Conservation (phyloP, 2,329 filamentous ascomycete genomes). For the Conoideocrella luteorostrata region DNA sequence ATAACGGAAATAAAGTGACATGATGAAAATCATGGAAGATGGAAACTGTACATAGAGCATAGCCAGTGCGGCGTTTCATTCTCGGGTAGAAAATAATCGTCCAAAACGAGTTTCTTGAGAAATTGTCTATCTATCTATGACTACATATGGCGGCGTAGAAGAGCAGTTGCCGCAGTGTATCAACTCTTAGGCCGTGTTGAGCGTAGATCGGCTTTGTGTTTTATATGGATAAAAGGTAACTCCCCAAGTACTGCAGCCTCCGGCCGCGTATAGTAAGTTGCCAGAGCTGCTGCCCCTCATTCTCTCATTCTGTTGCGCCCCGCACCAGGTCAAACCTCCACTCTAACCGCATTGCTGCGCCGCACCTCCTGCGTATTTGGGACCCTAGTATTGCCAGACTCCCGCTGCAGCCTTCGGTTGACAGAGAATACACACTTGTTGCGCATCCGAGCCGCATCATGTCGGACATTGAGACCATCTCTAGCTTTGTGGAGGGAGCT, state of each 20-base stretch:
- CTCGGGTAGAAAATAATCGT: neutral
- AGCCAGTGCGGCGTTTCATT: neutral
- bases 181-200: too few species aligned
- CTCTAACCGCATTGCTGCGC: conserved; percentile 2
- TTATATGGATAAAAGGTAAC: too few species aligned
- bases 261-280: too few species aligned
- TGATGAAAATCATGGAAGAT: neutral
- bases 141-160: too few species aligned
- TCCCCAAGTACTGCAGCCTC: too few species aligned
- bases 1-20: neutral
- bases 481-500: conserved; percentile 87
- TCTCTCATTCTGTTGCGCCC: conserved; percentile 12
- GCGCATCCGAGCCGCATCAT: conserved; percentile 16
- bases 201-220: too few species aligned
- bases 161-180: too few species aligned
- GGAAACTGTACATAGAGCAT: conserved; percentile 6
- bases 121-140: too few species aligned
- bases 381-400: neutral
- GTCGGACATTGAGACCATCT: conserved; percentile 44
- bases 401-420: neutral
- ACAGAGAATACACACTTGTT: neutral
- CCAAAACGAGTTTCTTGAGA: neutral
- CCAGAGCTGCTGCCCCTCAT: neutral
- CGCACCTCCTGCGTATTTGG: conserved; percentile 2
- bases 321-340: conserved; percentile 13